These are phyloP conservation scores for Elongisporangium senticosum DNA, from an alignment of 352 stramenopile genomes.

Conservation along the genomic window DNA sequence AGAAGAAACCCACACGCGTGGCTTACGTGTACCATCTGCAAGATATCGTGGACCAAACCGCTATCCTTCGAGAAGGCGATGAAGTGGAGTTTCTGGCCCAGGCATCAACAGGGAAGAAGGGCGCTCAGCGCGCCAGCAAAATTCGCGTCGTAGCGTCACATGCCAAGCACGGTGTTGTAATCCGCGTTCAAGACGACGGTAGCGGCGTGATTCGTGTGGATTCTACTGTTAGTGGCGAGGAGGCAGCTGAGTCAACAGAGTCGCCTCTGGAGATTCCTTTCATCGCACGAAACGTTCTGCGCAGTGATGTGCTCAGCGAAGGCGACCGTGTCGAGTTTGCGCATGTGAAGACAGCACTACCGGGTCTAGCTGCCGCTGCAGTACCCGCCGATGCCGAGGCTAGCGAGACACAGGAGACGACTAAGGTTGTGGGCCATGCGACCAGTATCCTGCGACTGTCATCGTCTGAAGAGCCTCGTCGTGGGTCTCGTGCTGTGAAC, in stretches of 20 bases:
- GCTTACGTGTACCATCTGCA: conserved; percentile 61
- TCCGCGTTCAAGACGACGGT: conserved; percentile 34
- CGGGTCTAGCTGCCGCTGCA: conserved; percentile 9
- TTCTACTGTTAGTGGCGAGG: background rate
- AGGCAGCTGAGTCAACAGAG: conserved; percentile 14
- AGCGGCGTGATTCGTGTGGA: conserved; percentile 58
- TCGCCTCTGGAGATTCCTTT: conserved; percentile 33
- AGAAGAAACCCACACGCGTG: conserved; percentile 15
- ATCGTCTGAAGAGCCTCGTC: conserved; percentile 15
- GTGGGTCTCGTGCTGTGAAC: conserved; percentile 50
- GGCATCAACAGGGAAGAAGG: conserved; percentile 25
- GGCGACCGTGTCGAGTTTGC: conserved; percentile 78
- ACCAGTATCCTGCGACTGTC: conserved; percentile 49
- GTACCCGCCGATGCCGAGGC: conserved; percentile 7
- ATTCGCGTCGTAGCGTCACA: conserved; percentile 50
- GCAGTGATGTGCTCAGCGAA: conserved; percentile 47
- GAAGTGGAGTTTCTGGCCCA: conserved; percentile 62
- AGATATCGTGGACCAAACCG: conserved; percentile 45
- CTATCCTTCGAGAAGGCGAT: conserved; percentile 65
- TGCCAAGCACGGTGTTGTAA: conserved; percentile 56
- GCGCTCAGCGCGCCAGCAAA: conserved; percentile 33
- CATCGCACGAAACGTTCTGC: conserved; percentile 44
- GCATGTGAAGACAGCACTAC: conserved; percentile 20
- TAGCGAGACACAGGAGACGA: conserved; percentile 7
- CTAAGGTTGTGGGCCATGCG: conserved; percentile 23